phyloP scores from a whole-genome alignment of 495 filamentous ascomycete genomes.

The Aspergillus panamensis region DNA sequence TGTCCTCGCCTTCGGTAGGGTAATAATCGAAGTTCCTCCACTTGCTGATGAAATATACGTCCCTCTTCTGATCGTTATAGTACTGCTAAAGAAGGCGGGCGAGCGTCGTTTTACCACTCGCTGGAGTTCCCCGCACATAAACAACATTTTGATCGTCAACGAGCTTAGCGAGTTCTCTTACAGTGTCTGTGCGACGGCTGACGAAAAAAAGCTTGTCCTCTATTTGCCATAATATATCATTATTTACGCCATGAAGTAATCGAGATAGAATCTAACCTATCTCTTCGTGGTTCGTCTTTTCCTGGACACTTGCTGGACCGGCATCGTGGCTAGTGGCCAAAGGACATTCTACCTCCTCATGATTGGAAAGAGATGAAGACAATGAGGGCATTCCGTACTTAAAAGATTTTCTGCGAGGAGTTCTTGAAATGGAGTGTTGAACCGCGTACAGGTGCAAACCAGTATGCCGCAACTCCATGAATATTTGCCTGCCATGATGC shows the following conservation, averaged over 20 bases:
- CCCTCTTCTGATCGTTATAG: not conserved
- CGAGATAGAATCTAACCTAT: not conserved
- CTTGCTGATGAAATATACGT: not conserved
- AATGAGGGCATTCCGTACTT: not conserved
- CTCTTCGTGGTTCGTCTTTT: not conserved
- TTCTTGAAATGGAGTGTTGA: not conserved
- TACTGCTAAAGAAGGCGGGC: conserved; percentile 11
- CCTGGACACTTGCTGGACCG: not conserved
- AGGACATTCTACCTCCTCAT: not conserved
- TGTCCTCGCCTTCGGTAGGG: not conserved
- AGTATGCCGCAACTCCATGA: not conserved
- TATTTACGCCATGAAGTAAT: not conserved
- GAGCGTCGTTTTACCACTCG: conserved; percentile 15
- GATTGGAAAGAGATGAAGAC: not conserved
- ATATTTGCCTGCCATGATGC: not conserved
- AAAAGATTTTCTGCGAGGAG: not conserved
- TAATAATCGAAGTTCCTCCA: not conserved
- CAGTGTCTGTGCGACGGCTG: conserved; percentile 7
- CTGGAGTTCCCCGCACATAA: conserved; percentile 13
- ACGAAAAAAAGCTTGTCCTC: not conserved
- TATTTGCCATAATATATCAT: not conserved
- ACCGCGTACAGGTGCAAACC: not conserved
- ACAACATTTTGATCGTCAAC: conserved; percentile 9
- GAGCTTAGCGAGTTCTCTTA: conserved; percentile 8
- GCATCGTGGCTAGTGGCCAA: not conserved